These are phyloP conservation scores for Dactylellina leptospora DNA, from an alignment of 2,329 filamentous ascomycete genomes.

Conservation along the genomic window DNA sequence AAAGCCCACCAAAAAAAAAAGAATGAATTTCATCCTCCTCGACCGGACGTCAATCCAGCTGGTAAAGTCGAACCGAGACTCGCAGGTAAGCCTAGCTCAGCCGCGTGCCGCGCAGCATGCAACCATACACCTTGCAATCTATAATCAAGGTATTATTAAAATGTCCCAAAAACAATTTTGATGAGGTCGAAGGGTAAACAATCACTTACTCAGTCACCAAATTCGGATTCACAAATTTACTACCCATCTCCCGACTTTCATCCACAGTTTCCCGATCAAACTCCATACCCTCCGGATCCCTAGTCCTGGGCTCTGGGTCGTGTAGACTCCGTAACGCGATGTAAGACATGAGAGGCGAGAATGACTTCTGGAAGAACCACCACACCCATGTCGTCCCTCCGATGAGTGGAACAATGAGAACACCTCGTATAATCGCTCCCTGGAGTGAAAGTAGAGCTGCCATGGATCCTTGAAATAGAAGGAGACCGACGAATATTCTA, in stretches of 20 bases:
- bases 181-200: too few species aligned
- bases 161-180: neutral
- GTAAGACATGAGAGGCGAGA: slow-evolving; percentile 87
- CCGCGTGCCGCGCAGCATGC: slow-evolving; percentile 5
- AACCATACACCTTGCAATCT: slow-evolving; percentile 42
- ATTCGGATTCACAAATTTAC: slow-evolving; percentile 79
- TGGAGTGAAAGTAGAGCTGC: slow-evolving; percentile 82
- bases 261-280: slow-evolving; percentile 71
- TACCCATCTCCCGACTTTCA: slow-evolving; percentile 74
- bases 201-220: slow-evolving; percentile 72
- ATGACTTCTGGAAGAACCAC: slow-evolving; percentile 80
- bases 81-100: neutral
- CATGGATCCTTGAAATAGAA: slow-evolving; percentile 91
- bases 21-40: neutral
- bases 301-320: slow-evolving; percentile 63
- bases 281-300: slow-evolving; percentile 58
- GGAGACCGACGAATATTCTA: slow-evolving; percentile 82
- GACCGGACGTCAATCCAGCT: neutral
- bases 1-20: neutral
- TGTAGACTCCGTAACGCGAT: slow-evolving; percentile 89
- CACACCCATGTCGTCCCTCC: slow-evolving; percentile 87
- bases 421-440: slow-evolving; percentile 75
- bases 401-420: slow-evolving; percentile 78
- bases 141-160: slow-evolving; percentile 2
- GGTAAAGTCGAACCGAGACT: neutral